Conservation (phyloP, 345 rosid species). For the Salix caprea region DNA sequence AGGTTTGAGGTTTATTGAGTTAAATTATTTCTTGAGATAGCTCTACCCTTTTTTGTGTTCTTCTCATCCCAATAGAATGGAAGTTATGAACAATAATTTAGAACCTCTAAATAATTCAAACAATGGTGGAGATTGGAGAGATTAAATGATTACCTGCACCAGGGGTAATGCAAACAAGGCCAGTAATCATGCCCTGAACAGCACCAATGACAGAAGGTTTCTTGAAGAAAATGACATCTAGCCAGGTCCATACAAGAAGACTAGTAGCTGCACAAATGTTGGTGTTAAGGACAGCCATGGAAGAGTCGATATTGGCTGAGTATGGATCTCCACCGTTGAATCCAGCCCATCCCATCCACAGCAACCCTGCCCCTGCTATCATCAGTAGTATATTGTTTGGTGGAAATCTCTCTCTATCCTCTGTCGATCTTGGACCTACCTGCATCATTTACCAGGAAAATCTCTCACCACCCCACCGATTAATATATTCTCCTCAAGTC, state of each 20-base stretch:
- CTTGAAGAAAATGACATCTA: slow-evolving; percentile 47
- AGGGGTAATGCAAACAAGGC: slow-evolving; percentile 55
- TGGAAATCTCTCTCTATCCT: slow-evolving; percentile 46
- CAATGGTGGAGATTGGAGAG: too few relatives aligned
- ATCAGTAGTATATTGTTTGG: slow-evolving; percentile 40
- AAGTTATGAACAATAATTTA: background rate
- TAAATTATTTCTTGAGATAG: background rate
- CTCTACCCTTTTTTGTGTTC: background rate
- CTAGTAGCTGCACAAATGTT: slow-evolving; percentile 54
- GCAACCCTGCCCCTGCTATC: slow-evolving; percentile 45
- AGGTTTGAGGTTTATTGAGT: background rate
- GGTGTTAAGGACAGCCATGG: slow-evolving; percentile 49
- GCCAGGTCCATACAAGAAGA: slow-evolving; percentile 52
- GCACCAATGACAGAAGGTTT: slow-evolving; percentile 55
- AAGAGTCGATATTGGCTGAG: slow-evolving; percentile 39
- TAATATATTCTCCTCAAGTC: background rate
- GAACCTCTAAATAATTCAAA: background rate
- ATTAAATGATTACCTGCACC: slow-evolving; percentile 33
- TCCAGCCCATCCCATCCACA: slow-evolving; percentile 63
- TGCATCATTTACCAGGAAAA: background rate
- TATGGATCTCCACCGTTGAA: slow-evolving; percentile 57
- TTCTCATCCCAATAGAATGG: background rate
- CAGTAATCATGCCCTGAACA: slow-evolving; percentile 56
- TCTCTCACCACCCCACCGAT: background rate
- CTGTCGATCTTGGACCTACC: slow-evolving; percentile 45